phyloP scores from a whole-genome alignment of 1,284 basidiomycete genomes.

The Trichosporon ovoides region DNA sequence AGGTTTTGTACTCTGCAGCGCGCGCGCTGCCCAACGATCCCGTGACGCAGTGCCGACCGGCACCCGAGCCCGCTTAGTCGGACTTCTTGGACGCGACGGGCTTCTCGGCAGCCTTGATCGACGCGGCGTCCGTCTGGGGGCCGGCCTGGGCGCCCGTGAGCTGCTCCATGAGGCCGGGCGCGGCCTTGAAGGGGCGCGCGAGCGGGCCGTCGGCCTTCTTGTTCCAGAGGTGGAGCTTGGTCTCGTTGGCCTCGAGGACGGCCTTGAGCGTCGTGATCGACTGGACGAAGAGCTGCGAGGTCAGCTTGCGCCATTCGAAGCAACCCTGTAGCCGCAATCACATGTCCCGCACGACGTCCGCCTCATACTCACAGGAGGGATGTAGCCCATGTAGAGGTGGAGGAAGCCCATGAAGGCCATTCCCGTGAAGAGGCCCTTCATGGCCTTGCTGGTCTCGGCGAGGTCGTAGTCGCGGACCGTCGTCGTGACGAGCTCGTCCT shows the following conservation, averaged over 20 bases:
- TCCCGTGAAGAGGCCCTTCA: conserved; percentile 23
- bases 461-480: conserved; percentile 25
- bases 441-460: conserved; percentile 23
- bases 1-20: too few relatives aligned
- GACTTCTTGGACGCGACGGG: conserved; percentile 12
- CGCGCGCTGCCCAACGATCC: too few relatives aligned
- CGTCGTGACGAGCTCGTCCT: conserved; percentile 26
- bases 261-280: conserved; percentile 22
- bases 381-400: conserved; percentile 26
- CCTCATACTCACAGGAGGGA: conserved; percentile 20
- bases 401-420: conserved; percentile 22
- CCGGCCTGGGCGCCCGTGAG: conserved; percentile 50
- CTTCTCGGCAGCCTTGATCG: conserved; percentile 83
- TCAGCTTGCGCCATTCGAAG: conserved; percentile 1
- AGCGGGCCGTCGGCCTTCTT: conserved; percentile 19
- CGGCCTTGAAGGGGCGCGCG: conserved; percentile 23
- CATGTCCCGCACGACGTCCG: background rate
- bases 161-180: conserved; percentile 60
- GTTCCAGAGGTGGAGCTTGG: conserved; percentile 25
- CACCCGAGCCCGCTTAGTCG: background rate
- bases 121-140: conserved; percentile 75
- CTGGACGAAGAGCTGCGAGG: conserved; percentile 24
- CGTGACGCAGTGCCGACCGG: background rate
- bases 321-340: background rate
- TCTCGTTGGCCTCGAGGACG: conserved; percentile 23